phyloP scores from a whole-genome alignment of 164 flowering plant species.

The Aristolochia californica region DNA sequence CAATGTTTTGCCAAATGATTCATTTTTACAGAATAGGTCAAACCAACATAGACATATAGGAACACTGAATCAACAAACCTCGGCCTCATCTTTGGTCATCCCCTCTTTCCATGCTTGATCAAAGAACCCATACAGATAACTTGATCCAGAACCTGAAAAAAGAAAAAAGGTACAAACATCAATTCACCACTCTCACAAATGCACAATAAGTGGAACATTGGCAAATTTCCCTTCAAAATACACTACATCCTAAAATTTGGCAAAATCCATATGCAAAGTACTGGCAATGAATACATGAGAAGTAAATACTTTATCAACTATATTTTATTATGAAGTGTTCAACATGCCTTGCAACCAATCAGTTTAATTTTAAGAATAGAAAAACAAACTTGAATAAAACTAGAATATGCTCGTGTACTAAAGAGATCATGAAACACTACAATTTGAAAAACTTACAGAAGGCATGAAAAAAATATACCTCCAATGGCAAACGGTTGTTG shows the following conservation, averaged over 20 bases:
- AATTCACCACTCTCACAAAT: not conserved
- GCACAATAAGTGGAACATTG: not conserved
- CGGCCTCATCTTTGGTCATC: slow-evolving; percentile 95
- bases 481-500: slow-evolving; percentile 96
- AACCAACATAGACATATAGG: not conserved
- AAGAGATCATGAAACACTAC: not conserved
- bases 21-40: not conserved
- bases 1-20: too few relatives aligned
- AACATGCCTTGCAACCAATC: too few relatives aligned
- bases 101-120: slow-evolving; percentile 97
- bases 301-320: not conserved
- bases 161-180: not conserved
- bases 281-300: not conserved
- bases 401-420: not conserved
- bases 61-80: slow-evolving; percentile 37
- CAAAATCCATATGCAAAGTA: not conserved
- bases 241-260: not conserved
- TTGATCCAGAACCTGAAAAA: slow-evolving; percentile 83
- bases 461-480: slow-evolving; percentile 29
- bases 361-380: too few relatives aligned
- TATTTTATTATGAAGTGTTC: too few relatives aligned
- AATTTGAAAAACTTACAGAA: not conserved
- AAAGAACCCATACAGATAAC: slow-evolving; percentile 92
- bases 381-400: too few relatives aligned
- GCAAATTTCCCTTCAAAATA: not conserved